Percentiles rank a stretch among this genome's conserved stretches.
phyloP scores from a whole-genome alignment of 2,329 filamentous ascomycete genomes.

The Phialophora macrospora region DNA sequence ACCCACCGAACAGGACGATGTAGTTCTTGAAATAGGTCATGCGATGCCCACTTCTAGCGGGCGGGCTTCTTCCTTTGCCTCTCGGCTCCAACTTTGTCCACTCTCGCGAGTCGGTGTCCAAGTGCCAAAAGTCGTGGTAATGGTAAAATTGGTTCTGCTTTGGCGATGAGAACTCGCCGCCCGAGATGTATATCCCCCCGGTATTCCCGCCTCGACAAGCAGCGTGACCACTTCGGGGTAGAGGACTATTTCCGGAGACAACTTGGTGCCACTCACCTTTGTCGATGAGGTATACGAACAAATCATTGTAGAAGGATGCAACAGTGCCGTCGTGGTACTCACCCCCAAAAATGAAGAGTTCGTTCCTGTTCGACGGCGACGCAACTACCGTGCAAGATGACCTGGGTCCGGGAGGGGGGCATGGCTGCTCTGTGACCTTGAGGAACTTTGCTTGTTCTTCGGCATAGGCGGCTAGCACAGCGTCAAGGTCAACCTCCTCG shows the following conservation, averaged over 20 bases:
- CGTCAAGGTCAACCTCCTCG: conserved; percentile 91
- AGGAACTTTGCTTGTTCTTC: conserved; percentile 92
- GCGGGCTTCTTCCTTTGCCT: conserved; percentile 72
- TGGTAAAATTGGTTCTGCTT: conserved; percentile 99
- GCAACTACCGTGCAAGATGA: conserved; percentile 82
- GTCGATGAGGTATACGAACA: conserved; percentile 74
- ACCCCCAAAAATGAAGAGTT: conserved; percentile 88
- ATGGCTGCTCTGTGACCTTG: conserved; percentile 83
- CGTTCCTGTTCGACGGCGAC: conserved; percentile 82
- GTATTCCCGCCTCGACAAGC: conserved; percentile 90
- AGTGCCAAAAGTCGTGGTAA: conserved; percentile 97
- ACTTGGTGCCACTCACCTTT: conserved; percentile 89
- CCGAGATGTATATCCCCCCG: conserved; percentile 86
- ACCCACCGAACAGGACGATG: conserved; percentile 92
- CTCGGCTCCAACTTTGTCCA: conserved; percentile 87
- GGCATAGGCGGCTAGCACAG: conserved; percentile 89
- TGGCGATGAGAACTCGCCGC: conserved; percentile 90
- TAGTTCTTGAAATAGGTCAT: conserved; percentile 99
- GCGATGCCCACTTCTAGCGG: conserved; percentile 85
- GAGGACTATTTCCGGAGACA: conserved; percentile 86
- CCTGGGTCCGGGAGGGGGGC: conserved; percentile 75
- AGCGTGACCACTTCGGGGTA: conserved; percentile 90
- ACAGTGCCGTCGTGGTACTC: conserved; percentile 94
- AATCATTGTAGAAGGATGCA: conserved; percentile 71
- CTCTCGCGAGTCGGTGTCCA: conserved; percentile 82